These are phyloP conservation scores for Cadophora gregata DNA, from an alignment of 2,329 filamentous ascomycete genomes.

Conservation along the genomic window DNA sequence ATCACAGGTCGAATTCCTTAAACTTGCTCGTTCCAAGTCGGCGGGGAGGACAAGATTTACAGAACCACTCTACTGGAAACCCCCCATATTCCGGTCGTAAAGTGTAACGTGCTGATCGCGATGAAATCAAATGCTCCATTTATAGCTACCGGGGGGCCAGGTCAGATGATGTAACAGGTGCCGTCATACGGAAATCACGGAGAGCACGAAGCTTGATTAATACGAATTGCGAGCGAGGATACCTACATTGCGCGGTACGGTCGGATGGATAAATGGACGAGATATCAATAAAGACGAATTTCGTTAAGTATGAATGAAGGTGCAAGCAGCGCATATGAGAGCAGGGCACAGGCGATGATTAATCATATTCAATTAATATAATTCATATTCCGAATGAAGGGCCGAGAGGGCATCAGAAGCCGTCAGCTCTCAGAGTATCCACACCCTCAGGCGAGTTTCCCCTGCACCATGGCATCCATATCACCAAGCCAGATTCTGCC, in stretches of 20 bases:
- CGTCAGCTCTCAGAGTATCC: slow-evolving; percentile 1
- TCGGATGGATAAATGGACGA: slow-evolving; percentile 1
- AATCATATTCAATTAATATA: slow-evolving; percentile 1
- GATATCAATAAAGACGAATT: slow-evolving; percentile 14
- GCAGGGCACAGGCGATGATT: neutral
- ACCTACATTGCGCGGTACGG: neutral
- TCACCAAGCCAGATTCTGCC: slow-evolving; percentile 6
- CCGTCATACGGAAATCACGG: slow-evolving; percentile 9
- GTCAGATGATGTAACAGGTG: slow-evolving; percentile 12
- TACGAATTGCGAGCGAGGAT: neutral
- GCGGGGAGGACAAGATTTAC: neutral
- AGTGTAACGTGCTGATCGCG: neutral
- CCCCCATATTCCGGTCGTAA: slow-evolving; percentile 2
- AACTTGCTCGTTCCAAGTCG: slow-evolving; percentile 9
- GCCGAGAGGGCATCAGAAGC: slow-evolving; percentile 9
- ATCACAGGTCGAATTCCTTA: neutral
- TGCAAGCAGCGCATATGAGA: neutral
- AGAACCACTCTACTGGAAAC: slow-evolving; percentile 5
- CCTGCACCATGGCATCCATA: neutral
- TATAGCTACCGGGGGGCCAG: neutral
- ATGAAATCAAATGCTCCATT: neutral
- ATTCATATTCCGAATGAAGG: neutral
- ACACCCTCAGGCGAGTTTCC: neutral
- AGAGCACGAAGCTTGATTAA: slow-evolving; percentile 2
- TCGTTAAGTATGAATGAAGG: slow-evolving; percentile 6